phyloP scores from a whole-genome alignment of 805 yeast species.

The Alloascoidea hylecoeti region DNA sequence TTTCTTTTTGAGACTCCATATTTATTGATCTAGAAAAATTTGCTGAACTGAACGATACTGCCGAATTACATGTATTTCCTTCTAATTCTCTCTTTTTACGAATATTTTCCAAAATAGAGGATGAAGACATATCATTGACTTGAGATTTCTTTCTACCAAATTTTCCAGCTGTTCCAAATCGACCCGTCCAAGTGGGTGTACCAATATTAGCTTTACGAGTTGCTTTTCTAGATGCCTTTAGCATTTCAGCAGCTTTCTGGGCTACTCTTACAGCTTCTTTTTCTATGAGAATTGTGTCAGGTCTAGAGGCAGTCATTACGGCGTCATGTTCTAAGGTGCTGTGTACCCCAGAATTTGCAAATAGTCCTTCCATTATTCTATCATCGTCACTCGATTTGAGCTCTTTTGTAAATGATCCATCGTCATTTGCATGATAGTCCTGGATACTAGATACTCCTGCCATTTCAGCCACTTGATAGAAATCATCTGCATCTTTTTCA shows the following conservation, averaged over 20 bases:
- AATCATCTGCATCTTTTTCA: conserved; percentile 44
- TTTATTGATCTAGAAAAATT: conserved; percentile 3
- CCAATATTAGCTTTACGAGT: conserved; percentile 42
- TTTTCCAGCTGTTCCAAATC: conserved; percentile 74
- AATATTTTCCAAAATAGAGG: conserved; percentile 32
- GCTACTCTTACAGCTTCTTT: conserved; percentile 50
- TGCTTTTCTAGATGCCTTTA: conserved; percentile 37
- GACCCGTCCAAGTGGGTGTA: conserved; percentile 94
- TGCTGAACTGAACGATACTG: conserved; percentile 1
- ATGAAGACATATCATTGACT: conserved; percentile 5
- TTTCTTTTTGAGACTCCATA: conserved; percentile 10
- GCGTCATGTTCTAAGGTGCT: conserved; percentile 71
- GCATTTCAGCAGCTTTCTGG: conserved; percentile 45
- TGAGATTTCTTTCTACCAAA: conserved; percentile 15
- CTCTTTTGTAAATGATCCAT: conserved; percentile 4
- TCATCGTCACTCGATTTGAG: conserved; percentile 25
- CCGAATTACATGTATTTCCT: conserved; percentile 7
- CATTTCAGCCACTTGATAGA: conserved; percentile 45
- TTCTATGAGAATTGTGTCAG: conserved; percentile 41
- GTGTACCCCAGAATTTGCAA: conserved; percentile 60
- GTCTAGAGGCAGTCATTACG: conserved; percentile 39
- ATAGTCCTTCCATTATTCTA: conserved; percentile 60
- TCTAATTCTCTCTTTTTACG: conserved; percentile 24
- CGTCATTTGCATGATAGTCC: conserved; percentile 24
- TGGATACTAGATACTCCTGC: conserved; percentile 67